Base-by-base conservation (phyloP, 148 eudicot species). In the Nepenthes gracilis region DNA sequence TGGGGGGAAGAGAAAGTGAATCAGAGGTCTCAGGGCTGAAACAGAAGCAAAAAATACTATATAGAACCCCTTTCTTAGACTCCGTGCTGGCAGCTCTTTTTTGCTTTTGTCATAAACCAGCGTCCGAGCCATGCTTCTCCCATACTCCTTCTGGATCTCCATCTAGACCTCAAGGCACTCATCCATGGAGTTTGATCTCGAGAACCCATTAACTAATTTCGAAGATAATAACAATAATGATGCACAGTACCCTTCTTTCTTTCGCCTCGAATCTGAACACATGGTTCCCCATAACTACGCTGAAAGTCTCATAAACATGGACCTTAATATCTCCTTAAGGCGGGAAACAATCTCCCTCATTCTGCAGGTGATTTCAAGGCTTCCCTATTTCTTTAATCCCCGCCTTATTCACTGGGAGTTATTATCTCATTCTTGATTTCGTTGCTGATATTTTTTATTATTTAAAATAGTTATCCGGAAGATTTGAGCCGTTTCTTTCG, bases 161-260 rank as follows among this genome's bases (percentile, higher is more conserved):
- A 49, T 11, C 53, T 49, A 55, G 2, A 55, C 58, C 58, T 15
- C 12, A 32, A 55, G 12, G 9, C 35, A 23, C 36, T 55, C 36
- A 3, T 55, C 78, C 53, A 74, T 78, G 78, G 80, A 72, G 73
- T 70, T 81, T 47, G 79, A 79, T 67, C 77, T 82, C 9, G 81
- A 79, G 55, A 66, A 82, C 61, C 86, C 86, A 55, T 56, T 82
- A 32, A 62, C 73, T 13, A 62, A 33, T 45, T 57, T 65, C 36
- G 36, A 61, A 6, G 69, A 69, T 35, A 38, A 58, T 15, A 15
- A 63, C n/a, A 5, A 13, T 11, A 33, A 23, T 15, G 2, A 47
- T 38, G 4, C 23, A 35, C 12, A 34, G 12, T 5, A 12, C 34
- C 6, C 70, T 14, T 59, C 69, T 59, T 64, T 76, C 2, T 82